Conservation (phyloP, 108 stramenopile species). For the Cylindrotheca closterium region DNA sequence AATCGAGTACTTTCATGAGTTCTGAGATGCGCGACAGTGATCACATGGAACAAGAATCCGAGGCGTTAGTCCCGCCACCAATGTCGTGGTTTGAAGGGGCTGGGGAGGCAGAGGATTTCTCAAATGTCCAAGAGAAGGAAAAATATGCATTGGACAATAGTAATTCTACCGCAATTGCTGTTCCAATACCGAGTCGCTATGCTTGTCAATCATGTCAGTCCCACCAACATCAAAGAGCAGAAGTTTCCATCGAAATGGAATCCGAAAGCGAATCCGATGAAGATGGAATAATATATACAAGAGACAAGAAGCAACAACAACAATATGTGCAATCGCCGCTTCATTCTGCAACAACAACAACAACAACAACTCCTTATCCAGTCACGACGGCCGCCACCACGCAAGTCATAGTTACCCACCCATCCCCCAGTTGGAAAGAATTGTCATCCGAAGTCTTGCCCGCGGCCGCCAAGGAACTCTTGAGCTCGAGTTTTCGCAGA, state of each 20-base stretch:
- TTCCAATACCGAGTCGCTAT: too few species aligned
- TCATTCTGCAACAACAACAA: too few species aligned
- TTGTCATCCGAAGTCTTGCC: conserved; percentile 51
- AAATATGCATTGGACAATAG: neutral
- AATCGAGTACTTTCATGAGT: neutral
- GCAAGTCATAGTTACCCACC: conserved; percentile 20
- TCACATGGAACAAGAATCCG: neutral
- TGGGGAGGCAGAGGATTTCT: neutral
- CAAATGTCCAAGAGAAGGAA: neutral
- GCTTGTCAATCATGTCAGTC: too few species aligned
- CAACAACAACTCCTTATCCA: neutral
- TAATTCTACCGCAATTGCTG: neutral
- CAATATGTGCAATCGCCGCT: too few species aligned
- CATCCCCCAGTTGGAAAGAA: conserved; percentile 46
- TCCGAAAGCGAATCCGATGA: too few species aligned
- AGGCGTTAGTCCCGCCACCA: conserved; percentile 32
- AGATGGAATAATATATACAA: too few species aligned
- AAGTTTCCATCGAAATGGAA: too few species aligned
- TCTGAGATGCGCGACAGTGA: neutral
- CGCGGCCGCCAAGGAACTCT: conserved; percentile 45
- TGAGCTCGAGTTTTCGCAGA: conserved; percentile 36
- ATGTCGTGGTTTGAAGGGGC: conserved; percentile 34
- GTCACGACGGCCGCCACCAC: neutral
- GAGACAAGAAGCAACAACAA: too few species aligned
- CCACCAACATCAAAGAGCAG: too few species aligned